A percentile compares a stretch with the other conserved stretches of the same genome.
Conservation (phyloP, 2,329 filamentous ascomycete genomes). For the Dactylella cylindrospora region DNA sequence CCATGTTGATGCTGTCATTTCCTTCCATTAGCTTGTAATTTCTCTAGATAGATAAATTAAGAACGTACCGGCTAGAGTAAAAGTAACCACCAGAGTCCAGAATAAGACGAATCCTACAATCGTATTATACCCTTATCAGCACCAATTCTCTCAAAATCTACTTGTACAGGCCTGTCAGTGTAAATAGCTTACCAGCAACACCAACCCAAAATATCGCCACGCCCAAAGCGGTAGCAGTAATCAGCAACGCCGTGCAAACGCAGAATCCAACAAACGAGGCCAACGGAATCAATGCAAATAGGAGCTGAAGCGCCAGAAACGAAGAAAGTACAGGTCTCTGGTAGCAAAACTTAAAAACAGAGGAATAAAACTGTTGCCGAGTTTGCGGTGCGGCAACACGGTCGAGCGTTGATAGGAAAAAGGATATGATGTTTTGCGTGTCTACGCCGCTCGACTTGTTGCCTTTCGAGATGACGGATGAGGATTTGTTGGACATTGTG, state of each 20-base stretch:
- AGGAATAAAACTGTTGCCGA: conserved; percentile 7
- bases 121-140: neutral
- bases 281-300: conserved; percentile 29
- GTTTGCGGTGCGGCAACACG: conserved; percentile 14
- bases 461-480: no score
- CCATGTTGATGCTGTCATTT: conserved; percentile 18
- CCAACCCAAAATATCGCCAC: conserved; percentile 28
- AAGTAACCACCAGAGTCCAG: conserved; percentile 31
- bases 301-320: conserved; percentile 13
- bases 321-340: conserved; percentile 30
- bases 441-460: no score
- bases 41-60: neutral
- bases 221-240: conserved; percentile 13
- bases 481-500: no score
- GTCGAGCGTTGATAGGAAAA: conserved; percentile 24
- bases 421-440: conserved; percentile 34
- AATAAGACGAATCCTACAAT: conserved; percentile 22
- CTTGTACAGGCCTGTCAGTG: no score
- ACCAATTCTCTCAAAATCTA: no score
- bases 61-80: conserved; percentile 25
- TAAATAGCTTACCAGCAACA: conserved; percentile 23
- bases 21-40: neutral
- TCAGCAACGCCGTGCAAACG: conserved; percentile 10
- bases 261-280: conserved; percentile 26
- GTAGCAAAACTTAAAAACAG: conserved; percentile 25